phyloP scores from a whole-genome alignment of 192 early-diverging fungal species.

The Entomortierella lignicola region DNA sequence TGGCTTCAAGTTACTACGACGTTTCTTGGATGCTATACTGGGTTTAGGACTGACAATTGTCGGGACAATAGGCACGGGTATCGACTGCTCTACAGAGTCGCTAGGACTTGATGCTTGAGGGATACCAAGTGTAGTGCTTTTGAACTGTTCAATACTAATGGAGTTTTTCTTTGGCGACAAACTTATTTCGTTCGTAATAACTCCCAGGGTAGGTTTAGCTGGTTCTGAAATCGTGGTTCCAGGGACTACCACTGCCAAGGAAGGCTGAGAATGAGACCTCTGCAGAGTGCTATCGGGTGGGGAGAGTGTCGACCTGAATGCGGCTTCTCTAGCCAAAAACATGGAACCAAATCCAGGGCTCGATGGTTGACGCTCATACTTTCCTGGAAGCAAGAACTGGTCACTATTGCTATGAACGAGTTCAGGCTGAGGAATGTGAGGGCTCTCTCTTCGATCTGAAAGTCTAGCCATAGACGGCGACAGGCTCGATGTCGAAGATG shows the following conservation, averaged over 20 bases:
- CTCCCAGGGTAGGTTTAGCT: neutral
- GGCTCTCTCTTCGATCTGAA: conserved; percentile 17
- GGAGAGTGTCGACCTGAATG: neutral
- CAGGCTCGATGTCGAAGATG: conserved; percentile 1
- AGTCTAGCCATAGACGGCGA: conserved; percentile 25
- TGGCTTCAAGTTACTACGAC: conserved; percentile 40
- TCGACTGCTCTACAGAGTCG: neutral
- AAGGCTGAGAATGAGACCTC: neutral
- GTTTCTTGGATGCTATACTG: conserved; percentile 2
- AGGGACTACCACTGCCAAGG: conserved; percentile 27
- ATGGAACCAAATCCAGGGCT: conserved; percentile 53
- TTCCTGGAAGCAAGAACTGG: conserved; percentile 34
- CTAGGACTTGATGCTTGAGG: neutral
- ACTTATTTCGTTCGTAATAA: neutral
- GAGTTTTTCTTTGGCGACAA: neutral
- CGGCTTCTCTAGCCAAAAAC: conserved; percentile 44
- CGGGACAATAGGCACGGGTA: neutral
- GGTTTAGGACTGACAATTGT: neutral
- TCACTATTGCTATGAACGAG: neutral
- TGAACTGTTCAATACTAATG: neutral
- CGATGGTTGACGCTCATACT: conserved; percentile 32
- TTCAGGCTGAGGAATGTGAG: conserved; percentile 2
- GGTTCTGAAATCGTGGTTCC: neutral
- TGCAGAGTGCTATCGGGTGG: neutral
- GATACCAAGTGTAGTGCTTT: neutral